phyloP scores from a whole-genome alignment of 352 stramenopile genomes.

The Pythium diclinum region DNA sequence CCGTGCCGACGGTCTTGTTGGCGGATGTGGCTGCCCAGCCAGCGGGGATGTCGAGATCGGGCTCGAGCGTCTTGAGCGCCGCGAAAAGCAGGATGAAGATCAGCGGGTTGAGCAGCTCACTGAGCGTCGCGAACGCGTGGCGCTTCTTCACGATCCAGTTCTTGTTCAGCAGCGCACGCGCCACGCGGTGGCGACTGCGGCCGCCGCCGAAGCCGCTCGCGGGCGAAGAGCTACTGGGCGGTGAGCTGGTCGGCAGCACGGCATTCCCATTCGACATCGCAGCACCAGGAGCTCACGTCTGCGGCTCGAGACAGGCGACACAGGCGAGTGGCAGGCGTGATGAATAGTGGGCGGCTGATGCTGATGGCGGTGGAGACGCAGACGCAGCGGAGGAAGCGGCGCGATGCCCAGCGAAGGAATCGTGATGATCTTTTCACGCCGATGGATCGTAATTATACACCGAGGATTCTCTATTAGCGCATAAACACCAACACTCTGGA shows the following conservation, averaged over 20 bases:
- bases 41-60: slow-evolving; percentile 41
- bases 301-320: not conserved
- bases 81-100: slow-evolving; percentile 74
- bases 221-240: slow-evolving; percentile 7
- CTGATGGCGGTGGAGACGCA: not conserved
- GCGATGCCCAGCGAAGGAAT: slow-evolving; percentile 14
- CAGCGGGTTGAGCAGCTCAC: slow-evolving; percentile 64
- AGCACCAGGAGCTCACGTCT: not conserved
- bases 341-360: not conserved
- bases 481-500: not conserved
- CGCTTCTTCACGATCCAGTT: slow-evolving; percentile 75
- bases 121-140: slow-evolving; percentile 55
- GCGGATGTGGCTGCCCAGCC: slow-evolving; percentile 39
- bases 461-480: not conserved
- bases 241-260: slow-evolving; percentile 19
- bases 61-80: slow-evolving; percentile 56
- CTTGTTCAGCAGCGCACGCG: slow-evolving; percentile 55
- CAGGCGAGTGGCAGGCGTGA: not conserved
- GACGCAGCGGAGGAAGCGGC: slow-evolving; percentile 7
- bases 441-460: slow-evolving; percentile 4
- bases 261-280: slow-evolving; percentile 17
- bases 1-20: slow-evolving; percentile 32
- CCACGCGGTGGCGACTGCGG: slow-evolving; percentile 1
- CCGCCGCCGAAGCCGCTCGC: not conserved
- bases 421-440: not conserved